Conservation (phyloP, 2,329 filamentous ascomycete genomes). For the Colletotrichum sp. region DNA sequence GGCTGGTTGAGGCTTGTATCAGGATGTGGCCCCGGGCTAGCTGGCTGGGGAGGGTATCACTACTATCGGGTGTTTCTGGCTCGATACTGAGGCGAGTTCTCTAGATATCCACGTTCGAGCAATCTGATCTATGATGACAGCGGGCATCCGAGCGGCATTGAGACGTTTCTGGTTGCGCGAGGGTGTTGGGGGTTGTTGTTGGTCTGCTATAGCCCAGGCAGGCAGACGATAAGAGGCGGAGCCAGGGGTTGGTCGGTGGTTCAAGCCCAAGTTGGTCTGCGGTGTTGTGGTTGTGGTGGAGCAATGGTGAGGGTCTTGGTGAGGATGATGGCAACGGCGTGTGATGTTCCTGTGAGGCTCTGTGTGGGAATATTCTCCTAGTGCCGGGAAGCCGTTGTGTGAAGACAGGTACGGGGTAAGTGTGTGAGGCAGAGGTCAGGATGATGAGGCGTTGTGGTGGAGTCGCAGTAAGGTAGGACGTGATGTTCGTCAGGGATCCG, state of each 20-base stretch:
- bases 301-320: neutral
- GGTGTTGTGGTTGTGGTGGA: slow-evolving; percentile 1
- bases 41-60: slow-evolving; percentile 35
- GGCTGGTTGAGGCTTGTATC: slow-evolving; percentile 40
- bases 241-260: slow-evolving; percentile 3
- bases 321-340: neutral
- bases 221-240: slow-evolving; percentile 3
- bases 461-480: slow-evolving; percentile 12
- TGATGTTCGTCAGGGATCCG: slow-evolving; percentile 24
- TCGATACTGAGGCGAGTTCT: slow-evolving; percentile 42
- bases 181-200: neutral
- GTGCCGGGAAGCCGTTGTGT: slow-evolving; percentile 18
- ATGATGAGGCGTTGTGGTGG: slow-evolving; percentile 20
- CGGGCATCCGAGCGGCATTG: slow-evolving; percentile 60
- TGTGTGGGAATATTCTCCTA: slow-evolving; percentile 6
- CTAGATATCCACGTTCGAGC: slow-evolving; percentile 52
- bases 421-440: slow-evolving; percentile 13
- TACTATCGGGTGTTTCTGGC: slow-evolving; percentile 41
- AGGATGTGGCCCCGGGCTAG: slow-evolving; percentile 35
- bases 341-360: slow-evolving; percentile 18
- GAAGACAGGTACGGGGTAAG: neutral
- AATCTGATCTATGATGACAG: slow-evolving; percentile 57
- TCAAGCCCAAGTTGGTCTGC: neutral
- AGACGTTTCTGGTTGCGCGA: slow-evolving; percentile 31
- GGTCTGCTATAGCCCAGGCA: slow-evolving; percentile 15